These are phyloP conservation scores for Mycogone perniciosa DNA, from an alignment of 2,329 filamentous ascomycete genomes.

Conservation along the genomic window DNA sequence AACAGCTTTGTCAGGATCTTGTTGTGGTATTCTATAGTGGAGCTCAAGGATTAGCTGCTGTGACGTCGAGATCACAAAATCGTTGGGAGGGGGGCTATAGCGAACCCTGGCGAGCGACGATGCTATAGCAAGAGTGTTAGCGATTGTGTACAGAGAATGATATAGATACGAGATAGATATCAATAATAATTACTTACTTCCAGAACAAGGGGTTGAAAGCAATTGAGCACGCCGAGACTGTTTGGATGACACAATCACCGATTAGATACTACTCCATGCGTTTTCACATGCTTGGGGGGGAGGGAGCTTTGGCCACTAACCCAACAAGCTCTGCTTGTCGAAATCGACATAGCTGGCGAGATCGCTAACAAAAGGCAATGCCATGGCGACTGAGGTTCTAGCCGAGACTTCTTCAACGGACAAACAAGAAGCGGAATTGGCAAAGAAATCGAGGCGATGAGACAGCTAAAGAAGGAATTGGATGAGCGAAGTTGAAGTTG, in stretches of 20 bases:
- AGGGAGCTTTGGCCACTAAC: constrained; percentile 40
- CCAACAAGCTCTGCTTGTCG: constrained; percentile 56
- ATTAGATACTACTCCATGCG: constrained; percentile 5
- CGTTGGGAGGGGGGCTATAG: constrained; percentile 11
- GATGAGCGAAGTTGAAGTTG: too few relatives aligned
- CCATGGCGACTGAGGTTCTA: constrained; percentile 28
- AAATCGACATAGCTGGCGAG: constrained; percentile 61
- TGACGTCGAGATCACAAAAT: background rate
- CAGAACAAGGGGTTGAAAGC: constrained; percentile 98
- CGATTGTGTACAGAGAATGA: background rate
- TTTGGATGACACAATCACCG: constrained; percentile 1
- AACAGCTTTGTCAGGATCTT: constrained; percentile 85
- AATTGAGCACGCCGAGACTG: constrained; percentile 77
- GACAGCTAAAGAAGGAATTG: too few relatives aligned
- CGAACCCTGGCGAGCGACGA: constrained; percentile 73
- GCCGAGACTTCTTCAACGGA: background rate
- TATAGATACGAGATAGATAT: background rate
- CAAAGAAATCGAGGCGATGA: background rate
- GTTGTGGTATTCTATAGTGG: constrained; percentile 73
- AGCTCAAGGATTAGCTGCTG: constrained; percentile 15
- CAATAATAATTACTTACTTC: constrained; percentile 65
- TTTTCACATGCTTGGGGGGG: background rate
- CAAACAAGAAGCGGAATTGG: background rate
- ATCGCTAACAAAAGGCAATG: constrained; percentile 30
- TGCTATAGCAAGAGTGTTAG: constrained; percentile 47